Conservation (phyloP, 75 land plant genomes). For the Isoetes taiwanensis region DNA sequence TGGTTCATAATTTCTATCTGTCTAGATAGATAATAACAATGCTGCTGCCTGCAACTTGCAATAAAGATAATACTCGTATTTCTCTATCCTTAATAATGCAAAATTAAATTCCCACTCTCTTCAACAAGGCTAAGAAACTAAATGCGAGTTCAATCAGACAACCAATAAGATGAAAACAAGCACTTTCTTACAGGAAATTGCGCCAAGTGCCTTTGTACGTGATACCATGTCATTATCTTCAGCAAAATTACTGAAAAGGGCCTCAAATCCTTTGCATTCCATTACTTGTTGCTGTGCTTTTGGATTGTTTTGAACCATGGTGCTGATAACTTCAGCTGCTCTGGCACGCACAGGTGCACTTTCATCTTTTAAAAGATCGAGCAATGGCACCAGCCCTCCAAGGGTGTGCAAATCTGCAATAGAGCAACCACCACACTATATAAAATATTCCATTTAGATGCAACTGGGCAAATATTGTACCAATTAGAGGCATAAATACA, state of each 20-base stretch:
- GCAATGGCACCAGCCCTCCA: constrained; percentile 79
- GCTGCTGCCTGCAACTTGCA: too few relatives aligned
- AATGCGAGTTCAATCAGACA: too few relatives aligned
- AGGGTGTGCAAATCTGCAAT: constrained; percentile 73
- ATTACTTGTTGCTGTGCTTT: constrained; percentile 86
- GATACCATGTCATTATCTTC: constrained; percentile 66
- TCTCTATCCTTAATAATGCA: too few relatives aligned
- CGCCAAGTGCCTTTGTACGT: constrained; percentile 92
- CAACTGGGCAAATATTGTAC: neutral
- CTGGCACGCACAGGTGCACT: constrained; percentile 71
- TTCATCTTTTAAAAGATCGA: constrained; percentile 60
- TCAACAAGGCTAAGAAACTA: too few relatives aligned
- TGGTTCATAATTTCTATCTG: too few relatives aligned
- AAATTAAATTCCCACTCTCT: too few relatives aligned
- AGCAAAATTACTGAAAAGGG: constrained; percentile 54
- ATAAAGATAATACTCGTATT: too few relatives aligned
- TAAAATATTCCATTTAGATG: neutral
- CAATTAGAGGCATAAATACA: too few relatives aligned
- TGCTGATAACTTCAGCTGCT: constrained; percentile 92
- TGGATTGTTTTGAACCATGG: constrained; percentile 95
- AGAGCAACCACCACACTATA: neutral
- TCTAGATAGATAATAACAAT: too few relatives aligned
- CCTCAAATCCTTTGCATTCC: constrained; percentile 79
- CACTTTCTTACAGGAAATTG: constrained; percentile 94
- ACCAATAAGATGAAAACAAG: too few relatives aligned